A percentile compares a stretch with the other conserved stretches of the same genome.
These are phyloP conservation scores for Syzygium aromaticum DNA, from an alignment of 345 rosid species.

Conservation along the genomic window DNA sequence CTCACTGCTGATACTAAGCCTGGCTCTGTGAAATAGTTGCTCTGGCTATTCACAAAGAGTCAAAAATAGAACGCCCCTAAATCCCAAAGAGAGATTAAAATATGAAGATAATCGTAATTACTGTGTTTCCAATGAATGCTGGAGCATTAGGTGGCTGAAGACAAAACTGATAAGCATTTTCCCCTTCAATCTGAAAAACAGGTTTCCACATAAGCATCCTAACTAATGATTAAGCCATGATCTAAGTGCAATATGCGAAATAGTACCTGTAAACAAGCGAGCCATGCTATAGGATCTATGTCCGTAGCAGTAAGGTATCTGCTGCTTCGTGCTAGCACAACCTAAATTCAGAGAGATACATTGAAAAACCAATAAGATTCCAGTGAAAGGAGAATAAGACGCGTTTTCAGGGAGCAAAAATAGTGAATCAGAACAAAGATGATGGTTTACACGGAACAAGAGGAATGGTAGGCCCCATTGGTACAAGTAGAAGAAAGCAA, in stretches of 20 bases:
- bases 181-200: conserved; percentile 59
- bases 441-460: not conserved
- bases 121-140: conserved; percentile 95
- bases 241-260: not conserved
- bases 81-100: not conserved
- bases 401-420: not conserved
- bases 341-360: conserved; percentile 32
- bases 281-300: conserved; percentile 71
- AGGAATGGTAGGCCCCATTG: not conserved
- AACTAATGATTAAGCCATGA: not conserved
- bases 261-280: conserved; percentile 74
- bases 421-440: not conserved
- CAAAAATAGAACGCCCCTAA: conserved; percentile 13
- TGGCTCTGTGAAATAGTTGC: conserved; percentile 78
- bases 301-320: conserved; percentile 50
- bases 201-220: not conserved
- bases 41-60: conserved; percentile 79
- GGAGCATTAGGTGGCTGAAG: conserved; percentile 85
- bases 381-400: not conserved
- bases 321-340: conserved; percentile 86
- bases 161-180: conserved; percentile 79
- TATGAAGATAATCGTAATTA: conserved; percentile 9
- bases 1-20: conserved; percentile 62
- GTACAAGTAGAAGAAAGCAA: not conserved
- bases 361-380: not conserved